Base-by-base conservation (phyloP, 2,329 filamentous ascomycete species). In the Passalora sequoiae region DNA sequence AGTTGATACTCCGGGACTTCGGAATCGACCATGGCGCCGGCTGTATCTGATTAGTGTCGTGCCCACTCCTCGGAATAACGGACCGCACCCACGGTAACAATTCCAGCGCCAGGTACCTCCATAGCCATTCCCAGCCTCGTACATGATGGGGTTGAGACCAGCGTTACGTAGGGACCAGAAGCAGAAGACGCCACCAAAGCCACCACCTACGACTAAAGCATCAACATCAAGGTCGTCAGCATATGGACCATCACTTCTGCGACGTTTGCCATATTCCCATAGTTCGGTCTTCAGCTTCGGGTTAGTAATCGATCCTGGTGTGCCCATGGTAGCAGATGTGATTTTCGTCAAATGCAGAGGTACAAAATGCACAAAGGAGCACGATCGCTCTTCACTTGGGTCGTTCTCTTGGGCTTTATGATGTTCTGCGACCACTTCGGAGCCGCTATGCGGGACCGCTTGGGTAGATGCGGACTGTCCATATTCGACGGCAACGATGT, bases 1-100 rank as follows among this genome's bases (percentile, higher is more conserved):
- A 70, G 68, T 44, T 72, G 67, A 43, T 74, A 74, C 9, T 71
- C 63, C 19, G 71, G 71, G 1, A 69, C 63, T 49, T 69, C 65
- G 2, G 64, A 67, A 46, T 74, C 71, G 12, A 74, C 71, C 13
- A 68, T 61, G 7, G 71, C 71, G 4, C 71, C 64, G 20, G 57
- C 42, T 48, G 20, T 24, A 15, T 16, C 20, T 28, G 7, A 8
- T 3, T 76, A 48, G 4, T 6, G n/a, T 41, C 38, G 36, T 38
- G 66, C 6, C 35, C 16, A 37, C 29, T 15, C 24, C 4, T 17
- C 6, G 19, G 7, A 5, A 9, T 17, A 37, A 4, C 13, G 17
- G 8, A 15, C n/a, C 2, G 6, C 30, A 7, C 6, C 13, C 60
- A 65, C 72, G 60, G n/a, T 65, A 69, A 44, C 68, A 67, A 45